These are phyloP conservation scores for Choiromyces venosus DNA, from an alignment of 495 filamentous ascomycete genomes.

Conservation along the genomic window DNA sequence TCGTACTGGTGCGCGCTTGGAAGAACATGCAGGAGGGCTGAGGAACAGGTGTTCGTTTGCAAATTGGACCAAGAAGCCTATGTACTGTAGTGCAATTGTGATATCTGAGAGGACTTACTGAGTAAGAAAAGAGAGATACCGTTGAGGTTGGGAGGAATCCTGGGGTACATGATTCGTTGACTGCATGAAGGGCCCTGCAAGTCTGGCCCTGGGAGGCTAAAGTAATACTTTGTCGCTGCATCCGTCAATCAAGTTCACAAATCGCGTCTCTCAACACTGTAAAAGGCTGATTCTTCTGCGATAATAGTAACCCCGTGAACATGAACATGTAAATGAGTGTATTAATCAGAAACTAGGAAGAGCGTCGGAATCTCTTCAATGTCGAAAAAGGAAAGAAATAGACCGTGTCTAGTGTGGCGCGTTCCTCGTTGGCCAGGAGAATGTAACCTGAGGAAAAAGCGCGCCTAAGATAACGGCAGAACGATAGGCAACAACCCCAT, in stretches of 20 bases:
- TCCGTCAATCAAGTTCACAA: conserved; percentile 17
- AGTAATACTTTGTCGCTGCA: conserved; percentile 22
- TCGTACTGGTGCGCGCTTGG: conserved; percentile 40
- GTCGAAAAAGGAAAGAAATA: conserved; percentile 14
- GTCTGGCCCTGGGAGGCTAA: conserved; percentile 18
- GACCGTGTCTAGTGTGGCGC: neutral
- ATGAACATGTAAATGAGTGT: conserved; percentile 5
- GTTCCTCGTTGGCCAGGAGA: conserved; percentile 5
- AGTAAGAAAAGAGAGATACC: conserved; percentile 28
- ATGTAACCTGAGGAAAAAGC: neutral
- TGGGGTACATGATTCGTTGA: conserved; percentile 35
- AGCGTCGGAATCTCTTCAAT: conserved; percentile 19
- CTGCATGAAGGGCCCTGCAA: conserved; percentile 32
- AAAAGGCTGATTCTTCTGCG: conserved; percentile 14
- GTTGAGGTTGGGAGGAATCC: conserved; percentile 35
- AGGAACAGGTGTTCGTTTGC: conserved; percentile 41
- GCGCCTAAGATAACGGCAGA: conserved; percentile 20
- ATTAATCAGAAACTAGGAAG: conserved; percentile 4
- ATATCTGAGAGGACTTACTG: conserved; percentile 39
- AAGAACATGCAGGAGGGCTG: conserved; percentile 41
- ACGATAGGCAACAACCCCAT: conserved; percentile 23
- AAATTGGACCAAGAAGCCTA: conserved; percentile 31
- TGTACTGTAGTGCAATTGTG: conserved; percentile 26
- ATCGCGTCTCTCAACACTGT: conserved; percentile 11
- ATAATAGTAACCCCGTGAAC: conserved; percentile 18